Evolutionary conservation across 2,329 filamentous ascomycete genomes (phyloP), one percentile per base, ranked within the genome.

Genomic region (Beauveria pseudobassiana): DNA sequence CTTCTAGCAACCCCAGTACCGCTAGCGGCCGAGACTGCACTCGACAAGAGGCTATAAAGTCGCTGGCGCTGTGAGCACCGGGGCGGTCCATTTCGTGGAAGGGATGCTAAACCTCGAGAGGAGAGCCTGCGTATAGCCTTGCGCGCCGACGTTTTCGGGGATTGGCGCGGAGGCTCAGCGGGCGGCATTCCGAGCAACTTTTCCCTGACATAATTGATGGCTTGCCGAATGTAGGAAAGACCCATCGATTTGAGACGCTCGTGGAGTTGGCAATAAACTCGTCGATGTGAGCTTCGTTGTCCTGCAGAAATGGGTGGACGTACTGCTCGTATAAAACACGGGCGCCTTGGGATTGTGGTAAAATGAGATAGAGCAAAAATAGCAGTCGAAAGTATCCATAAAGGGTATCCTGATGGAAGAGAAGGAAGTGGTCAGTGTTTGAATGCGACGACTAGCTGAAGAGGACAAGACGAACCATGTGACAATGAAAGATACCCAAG

Each of bases 331-430:
- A 99, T 65, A 98, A 80, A 69, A 89, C 78, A 64, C 89, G 89
- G 62, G 93, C 92, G 73, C 95, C 95, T 73, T 97, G 93, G n/a
- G 91, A 95, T 75, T 96, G 93, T 0, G 93, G 95, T n/a, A 96
- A 86, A 70, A 98, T 92, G 64, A 99, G 90, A 78, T 97, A 99
- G 67, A 95, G 86, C 71, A 97, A 86, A 76, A 95, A 88, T 71
- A 87, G 79, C 60, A 97, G 85, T 66, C 95, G 91, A 69, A 96
- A 80, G 84, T 93, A 97, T 68, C 90, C 85, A 77, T 97, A 99
- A 75, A 96, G 2, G 95, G 95, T 43, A 98, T 79, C 91, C 86
- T 89, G 18, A 2, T 2, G 12, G 8, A 30, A 34, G 28, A 56
- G 16, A 38, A 40, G 10, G 3, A n/a, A 28, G 14, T 42, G 3